phyloP scores from a whole-genome alignment of 2,329 filamentous ascomycete genomes.

The Neocucurbitaria cava region DNA sequence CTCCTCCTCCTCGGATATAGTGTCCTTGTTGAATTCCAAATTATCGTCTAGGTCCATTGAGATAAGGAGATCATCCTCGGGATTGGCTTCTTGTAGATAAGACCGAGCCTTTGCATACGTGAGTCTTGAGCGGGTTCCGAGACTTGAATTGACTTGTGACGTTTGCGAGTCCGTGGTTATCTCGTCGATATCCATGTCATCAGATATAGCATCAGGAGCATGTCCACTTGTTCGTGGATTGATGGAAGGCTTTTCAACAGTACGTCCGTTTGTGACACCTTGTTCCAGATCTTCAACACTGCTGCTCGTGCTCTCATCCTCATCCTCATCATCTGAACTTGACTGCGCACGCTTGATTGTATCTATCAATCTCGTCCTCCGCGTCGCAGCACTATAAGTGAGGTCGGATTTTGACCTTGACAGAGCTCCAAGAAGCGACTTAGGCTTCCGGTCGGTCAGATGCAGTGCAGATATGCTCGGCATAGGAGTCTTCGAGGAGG shows the following conservation, averaged over 20 bases:
- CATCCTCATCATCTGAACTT: conserved; percentile 32
- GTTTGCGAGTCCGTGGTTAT: conserved; percentile 32
- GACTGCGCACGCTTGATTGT: conserved; percentile 36
- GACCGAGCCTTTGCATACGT: conserved; percentile 68
- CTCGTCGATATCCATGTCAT: conserved; percentile 33
- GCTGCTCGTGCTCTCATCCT: conserved; percentile 35
- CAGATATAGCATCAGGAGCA: neutral
- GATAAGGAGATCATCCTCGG: conserved; percentile 50
- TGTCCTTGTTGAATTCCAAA: conserved; percentile 23
- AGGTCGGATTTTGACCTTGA: conserved; percentile 44
- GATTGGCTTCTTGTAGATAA: conserved; percentile 62
- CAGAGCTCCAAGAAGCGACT: conserved; percentile 27
- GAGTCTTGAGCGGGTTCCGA: conserved; percentile 50
- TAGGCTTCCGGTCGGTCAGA: conserved; percentile 35
- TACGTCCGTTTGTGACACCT: neutral
- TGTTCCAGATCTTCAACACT: conserved; percentile 19
- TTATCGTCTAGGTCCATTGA: conserved; percentile 42
- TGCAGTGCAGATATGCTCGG: conserved; percentile 41
- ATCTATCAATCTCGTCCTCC: conserved; percentile 40
- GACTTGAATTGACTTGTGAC: conserved; percentile 28
- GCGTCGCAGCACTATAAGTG: conserved; percentile 27
- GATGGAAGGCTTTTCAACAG: neutral
- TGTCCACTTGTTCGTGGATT: neutral
- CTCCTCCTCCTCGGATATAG: conserved; percentile 54
- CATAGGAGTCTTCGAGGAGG: conserved; percentile 37